These are phyloP conservation scores for Fusarium nodosum DNA, from an alignment of 2,329 filamentous ascomycete genomes.

Conservation along the genomic window DNA sequence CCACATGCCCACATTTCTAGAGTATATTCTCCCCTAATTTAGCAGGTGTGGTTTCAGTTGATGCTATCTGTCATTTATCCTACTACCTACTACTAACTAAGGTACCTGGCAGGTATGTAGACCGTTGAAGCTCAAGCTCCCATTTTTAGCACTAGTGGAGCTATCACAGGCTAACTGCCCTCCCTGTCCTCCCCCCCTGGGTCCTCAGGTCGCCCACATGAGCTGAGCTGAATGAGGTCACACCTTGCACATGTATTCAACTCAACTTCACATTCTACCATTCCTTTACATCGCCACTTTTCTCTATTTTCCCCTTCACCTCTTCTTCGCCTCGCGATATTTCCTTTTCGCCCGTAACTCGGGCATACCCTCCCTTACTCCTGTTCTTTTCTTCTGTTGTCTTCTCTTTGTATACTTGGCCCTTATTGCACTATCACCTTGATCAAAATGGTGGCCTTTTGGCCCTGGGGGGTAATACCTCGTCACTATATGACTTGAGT, in stretches of 20 bases:
- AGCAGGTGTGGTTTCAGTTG: neutral
- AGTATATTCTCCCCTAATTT: neutral
- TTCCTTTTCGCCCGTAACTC: constrained; percentile 7
- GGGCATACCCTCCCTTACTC: constrained; percentile 25
- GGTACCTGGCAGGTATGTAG: neutral
- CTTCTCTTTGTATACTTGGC: constrained; percentile 29
- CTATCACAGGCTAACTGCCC: constrained; percentile 13
- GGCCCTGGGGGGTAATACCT: constrained; percentile 81
- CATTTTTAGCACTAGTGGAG: constrained; percentile 27
- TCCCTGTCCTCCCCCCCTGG: constrained; percentile 11
- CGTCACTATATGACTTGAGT: neutral
- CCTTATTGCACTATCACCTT: constrained; percentile 10
- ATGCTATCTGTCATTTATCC: neutral
- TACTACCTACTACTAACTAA: neutral
- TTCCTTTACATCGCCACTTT: constrained; percentile 22
- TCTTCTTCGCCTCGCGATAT: constrained; percentile 7
- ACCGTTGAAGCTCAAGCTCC: constrained; percentile 2
- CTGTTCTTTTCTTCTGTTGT: constrained; percentile 8
- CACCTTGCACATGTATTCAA: constrained; percentile 15
- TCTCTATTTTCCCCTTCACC: constrained; percentile 7
- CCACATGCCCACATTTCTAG: neutral
- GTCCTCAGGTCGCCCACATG: constrained; percentile 16
- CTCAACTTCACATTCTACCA: constrained; percentile 13
- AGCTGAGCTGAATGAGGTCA: constrained; percentile 39
- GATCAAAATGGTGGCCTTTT: constrained; percentile 80